A percentile compares a stretch with the other conserved stretches of the same genome.
phyloP scores from a whole-genome alignment of 495 filamentous ascomycete genomes.

The Elasticomyces elasticus region DNA sequence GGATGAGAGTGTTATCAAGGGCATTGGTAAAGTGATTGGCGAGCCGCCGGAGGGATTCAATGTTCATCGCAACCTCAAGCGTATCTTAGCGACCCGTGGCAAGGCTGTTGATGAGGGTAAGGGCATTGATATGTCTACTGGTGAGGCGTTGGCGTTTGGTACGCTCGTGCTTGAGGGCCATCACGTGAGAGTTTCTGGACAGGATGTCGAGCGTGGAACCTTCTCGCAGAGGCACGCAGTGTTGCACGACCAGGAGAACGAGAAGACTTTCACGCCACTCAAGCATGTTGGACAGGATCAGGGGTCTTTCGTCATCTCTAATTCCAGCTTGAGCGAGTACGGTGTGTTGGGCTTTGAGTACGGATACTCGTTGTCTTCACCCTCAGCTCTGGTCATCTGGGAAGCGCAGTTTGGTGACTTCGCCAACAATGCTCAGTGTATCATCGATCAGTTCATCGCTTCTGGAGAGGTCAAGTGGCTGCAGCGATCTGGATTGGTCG shows the following conservation, averaged over 20 bases:
- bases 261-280: conserved; percentile 84
- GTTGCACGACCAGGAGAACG: conserved; percentile 90
- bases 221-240: conserved; percentile 98
- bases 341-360: conserved; percentile 97
- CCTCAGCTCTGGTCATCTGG: conserved; percentile 96
- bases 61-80: conserved; percentile 89
- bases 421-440: conserved; percentile 97
- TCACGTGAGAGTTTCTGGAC: conserved; percentile 92
- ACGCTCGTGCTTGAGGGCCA: conserved; percentile 82
- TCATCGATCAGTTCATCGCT: conserved; percentile 97
- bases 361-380: conserved; percentile 92
- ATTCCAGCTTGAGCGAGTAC: conserved; percentile 93
- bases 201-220: conserved; percentile 98
- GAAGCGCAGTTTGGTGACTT: conserved; percentile 99
- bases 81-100: conserved; percentile 79
- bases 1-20: conserved; percentile 54
- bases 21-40: conserved; percentile 70
- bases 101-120: conserved; percentile 90
- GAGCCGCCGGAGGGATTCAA: conserved; percentile 72
- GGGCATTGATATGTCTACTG: conserved; percentile 95
- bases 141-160: conserved; percentile 92
- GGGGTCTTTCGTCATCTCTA: conserved; percentile 89
- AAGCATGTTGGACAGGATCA: conserved; percentile 82
- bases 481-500: conserved; percentile 87
- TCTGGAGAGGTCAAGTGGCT: conserved; percentile 98